phyloP scores from a whole-genome alignment of 768 basidiomycete species.

The Amanita fuliginea region DNA sequence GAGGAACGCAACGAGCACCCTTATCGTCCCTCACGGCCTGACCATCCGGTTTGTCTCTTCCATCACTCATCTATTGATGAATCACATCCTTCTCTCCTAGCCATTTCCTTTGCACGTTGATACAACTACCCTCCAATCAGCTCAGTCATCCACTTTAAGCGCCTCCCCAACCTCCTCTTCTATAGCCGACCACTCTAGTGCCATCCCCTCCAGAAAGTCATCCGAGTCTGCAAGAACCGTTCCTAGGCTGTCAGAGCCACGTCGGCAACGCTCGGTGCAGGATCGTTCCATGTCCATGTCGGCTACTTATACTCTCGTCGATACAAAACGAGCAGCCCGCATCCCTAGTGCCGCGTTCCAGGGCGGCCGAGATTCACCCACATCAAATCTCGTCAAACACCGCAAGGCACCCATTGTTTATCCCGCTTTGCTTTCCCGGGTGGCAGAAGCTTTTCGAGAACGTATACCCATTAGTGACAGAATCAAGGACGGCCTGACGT shows the following conservation, averaged over 20 bases:
- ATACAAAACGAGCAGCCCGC: slow-evolving; percentile 23
- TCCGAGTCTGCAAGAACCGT: slow-evolving; percentile 60
- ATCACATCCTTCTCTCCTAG: slow-evolving; percentile 10
- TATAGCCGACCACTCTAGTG: slow-evolving; percentile 20
- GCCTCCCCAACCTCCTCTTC: slow-evolving; percentile 33
- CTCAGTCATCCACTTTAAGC: slow-evolving; percentile 25
- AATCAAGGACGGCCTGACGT: slow-evolving; percentile 90
- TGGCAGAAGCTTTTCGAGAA: slow-evolving; percentile 87
- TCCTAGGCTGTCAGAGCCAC: slow-evolving; percentile 35
- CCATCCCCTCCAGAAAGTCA: slow-evolving; percentile 37
- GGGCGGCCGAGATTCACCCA: slow-evolving; percentile 31
- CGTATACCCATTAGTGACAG: slow-evolving; percentile 70
- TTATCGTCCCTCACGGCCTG: slow-evolving; percentile 17
- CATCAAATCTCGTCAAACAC: slow-evolving; percentile 25
- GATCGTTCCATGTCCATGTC: slow-evolving; percentile 77
- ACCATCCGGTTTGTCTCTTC: slow-evolving; percentile 8
- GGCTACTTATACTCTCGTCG: slow-evolving; percentile 40
- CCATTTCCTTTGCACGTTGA: slow-evolving; percentile 50
- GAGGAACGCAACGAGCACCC: slow-evolving; percentile 47
- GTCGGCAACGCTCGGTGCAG: slow-evolving; percentile 49
- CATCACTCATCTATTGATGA: slow-evolving; percentile 6
- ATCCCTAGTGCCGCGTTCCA: slow-evolving; percentile 20
- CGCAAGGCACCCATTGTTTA: slow-evolving; percentile 74
- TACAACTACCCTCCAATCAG: slow-evolving; percentile 32
- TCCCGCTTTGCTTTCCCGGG: slow-evolving; percentile 91